These are phyloP conservation scores for Thamnidium elegans DNA, from an alignment of 192 early-diverging fungal genomes.

Conservation along the genomic window DNA sequence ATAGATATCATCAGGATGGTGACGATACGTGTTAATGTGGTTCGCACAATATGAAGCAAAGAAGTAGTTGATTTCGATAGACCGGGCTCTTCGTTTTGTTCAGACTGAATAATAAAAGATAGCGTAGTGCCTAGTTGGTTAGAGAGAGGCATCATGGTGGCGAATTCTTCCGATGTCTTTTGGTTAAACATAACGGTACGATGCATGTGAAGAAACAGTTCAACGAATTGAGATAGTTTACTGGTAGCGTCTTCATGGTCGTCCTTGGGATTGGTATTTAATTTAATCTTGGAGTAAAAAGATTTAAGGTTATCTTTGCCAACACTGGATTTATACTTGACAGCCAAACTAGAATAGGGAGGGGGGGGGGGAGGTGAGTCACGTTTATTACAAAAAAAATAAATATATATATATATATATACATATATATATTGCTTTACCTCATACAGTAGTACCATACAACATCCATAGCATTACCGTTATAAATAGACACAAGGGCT, in stretches of 20 bases:
- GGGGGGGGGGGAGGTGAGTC: background rate
- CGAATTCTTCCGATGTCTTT: background rate
- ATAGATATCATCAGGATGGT: slow-evolving; percentile 41
- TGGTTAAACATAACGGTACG: slow-evolving; percentile 20
- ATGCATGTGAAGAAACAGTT: slow-evolving; percentile 27
- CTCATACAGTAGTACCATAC: slow-evolving; percentile 43
- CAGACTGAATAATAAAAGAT: background rate
- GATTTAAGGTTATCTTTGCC: slow-evolving; percentile 51
- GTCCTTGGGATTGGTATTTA: slow-evolving; percentile 26
- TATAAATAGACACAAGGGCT: slow-evolving; percentile 25
- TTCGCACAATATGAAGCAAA: slow-evolving; percentile 27
- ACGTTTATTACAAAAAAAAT: too few species aligned
- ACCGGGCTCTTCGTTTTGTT: background rate
- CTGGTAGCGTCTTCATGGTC: background rate
- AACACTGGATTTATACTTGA: slow-evolving; percentile 46
- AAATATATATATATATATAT: too few species aligned
- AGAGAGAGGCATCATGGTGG: background rate
- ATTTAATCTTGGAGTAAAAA: slow-evolving; percentile 49
- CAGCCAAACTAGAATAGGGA: slow-evolving; percentile 40
- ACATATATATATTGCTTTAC: slow-evolving; percentile 21
- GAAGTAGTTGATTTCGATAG: slow-evolving; percentile 16
- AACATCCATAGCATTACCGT: slow-evolving; percentile 35
- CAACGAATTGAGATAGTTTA: slow-evolving; percentile 22
- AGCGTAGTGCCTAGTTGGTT: background rate
- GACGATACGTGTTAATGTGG: slow-evolving; percentile 30